Conservation (phyloP, 2,329 filamentous ascomycete species). For the Fusarium nisikadoi region DNA sequence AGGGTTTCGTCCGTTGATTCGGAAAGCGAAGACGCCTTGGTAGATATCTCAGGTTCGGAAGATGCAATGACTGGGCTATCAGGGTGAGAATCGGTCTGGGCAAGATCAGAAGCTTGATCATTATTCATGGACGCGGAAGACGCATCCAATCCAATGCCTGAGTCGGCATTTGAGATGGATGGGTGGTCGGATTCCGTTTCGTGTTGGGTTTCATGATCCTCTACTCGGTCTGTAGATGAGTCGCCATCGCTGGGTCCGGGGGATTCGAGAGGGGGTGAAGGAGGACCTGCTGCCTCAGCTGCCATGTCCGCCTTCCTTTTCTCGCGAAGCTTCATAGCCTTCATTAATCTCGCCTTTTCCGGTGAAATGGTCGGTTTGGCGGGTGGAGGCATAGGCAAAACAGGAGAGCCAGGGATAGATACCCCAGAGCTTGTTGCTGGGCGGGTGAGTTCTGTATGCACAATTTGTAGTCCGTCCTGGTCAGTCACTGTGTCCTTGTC, state of each 20-base stretch:
- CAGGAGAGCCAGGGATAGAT: conserved; percentile 52
- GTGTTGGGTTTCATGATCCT: conserved; percentile 33
- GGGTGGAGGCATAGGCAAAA: conserved; percentile 55
- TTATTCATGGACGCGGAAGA: conserved; percentile 54
- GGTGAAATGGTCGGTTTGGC: conserved; percentile 72
- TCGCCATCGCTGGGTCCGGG: conserved; percentile 35
- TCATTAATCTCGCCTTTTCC: conserved; percentile 93
- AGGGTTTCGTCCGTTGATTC: conserved; percentile 71
- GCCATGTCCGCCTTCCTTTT: conserved; percentile 67
- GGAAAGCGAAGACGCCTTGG: conserved; percentile 71
- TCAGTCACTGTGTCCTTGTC: conserved; percentile 51
- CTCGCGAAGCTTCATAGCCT: conserved; percentile 89
- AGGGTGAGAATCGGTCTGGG: conserved; percentile 67
- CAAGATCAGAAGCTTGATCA: conserved; percentile 60
- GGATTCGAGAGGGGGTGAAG: conserved; percentile 31
- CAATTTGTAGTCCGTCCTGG: conserved; percentile 47
- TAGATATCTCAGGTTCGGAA: conserved; percentile 68
- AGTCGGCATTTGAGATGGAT: conserved; percentile 62
- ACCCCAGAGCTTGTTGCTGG: conserved; percentile 59
- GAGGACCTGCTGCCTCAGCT: conserved; percentile 38
- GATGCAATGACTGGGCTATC: conserved; percentile 63
- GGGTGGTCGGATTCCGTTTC: conserved; percentile 41
- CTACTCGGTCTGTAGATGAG: conserved; percentile 36
- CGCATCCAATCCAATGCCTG: conserved; percentile 63
- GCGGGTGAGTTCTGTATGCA: conserved; percentile 42